Conservation (phyloP, 1,284 basidiomycete genomes). For the Cystobasidium slooffiae region DNA sequence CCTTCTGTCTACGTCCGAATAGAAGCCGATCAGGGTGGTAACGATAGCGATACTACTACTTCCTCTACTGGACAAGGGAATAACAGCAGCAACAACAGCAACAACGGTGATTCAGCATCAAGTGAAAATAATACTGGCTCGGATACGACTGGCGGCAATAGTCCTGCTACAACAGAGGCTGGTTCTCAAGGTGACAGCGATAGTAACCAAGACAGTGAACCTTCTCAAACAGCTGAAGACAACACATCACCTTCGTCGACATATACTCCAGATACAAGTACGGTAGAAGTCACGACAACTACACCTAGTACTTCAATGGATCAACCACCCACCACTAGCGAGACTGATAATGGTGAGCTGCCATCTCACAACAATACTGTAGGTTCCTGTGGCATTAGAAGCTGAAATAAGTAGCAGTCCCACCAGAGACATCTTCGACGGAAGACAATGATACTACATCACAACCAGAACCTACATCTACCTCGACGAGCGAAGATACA, state of each 20-base stretch:
- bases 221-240: not conserved
- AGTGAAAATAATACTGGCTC: not conserved
- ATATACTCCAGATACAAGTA: not conserved
- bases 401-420: not conserved
- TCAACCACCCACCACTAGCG: conserved; percentile 6
- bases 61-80: not conserved
- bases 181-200: conserved; percentile 1
- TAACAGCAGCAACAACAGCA: not conserved
- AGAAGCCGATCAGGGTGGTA: not conserved
- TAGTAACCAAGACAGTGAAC: not conserved
- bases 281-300: not conserved
- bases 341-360: not conserved
- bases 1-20: no score
- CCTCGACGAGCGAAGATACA: no score
- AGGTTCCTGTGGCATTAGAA: not conserved
- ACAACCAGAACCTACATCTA: not conserved
- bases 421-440: not conserved
- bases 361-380: not conserved
- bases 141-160: not conserved
- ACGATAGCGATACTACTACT: not conserved
- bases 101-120: not conserved
- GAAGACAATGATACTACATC: not conserved
- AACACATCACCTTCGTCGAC: not conserved
- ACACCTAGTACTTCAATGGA: not conserved
- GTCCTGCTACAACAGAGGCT: not conserved